phyloP scores from a whole-genome alignment of 192 early-diverging fungal species.

The Ambispora gerdemannii region DNA sequence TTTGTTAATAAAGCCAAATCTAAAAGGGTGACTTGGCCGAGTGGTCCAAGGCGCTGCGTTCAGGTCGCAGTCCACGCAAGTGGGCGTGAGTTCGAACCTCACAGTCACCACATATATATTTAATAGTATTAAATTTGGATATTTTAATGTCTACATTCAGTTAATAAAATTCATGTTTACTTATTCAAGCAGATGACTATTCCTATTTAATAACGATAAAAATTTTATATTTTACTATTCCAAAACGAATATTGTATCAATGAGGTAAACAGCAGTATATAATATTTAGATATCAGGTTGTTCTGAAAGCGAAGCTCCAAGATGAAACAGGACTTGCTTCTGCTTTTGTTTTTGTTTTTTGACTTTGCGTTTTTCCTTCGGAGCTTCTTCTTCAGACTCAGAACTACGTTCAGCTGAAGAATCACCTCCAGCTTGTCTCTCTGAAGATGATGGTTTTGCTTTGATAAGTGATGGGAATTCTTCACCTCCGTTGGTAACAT shows the following conservation, averaged over 20 bases:
- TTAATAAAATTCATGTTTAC: too few species aligned
- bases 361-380: background rate
- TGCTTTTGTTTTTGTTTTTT: conserved; percentile 5
- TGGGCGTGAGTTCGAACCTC: conserved; percentile 34
- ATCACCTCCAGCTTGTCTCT: background rate
- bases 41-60: conserved; percentile 34
- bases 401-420: background rate
- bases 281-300: background rate
- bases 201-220: too few species aligned
- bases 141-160: too few species aligned
- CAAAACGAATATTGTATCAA: too few species aligned
- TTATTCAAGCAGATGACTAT: too few species aligned
- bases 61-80: conserved; percentile 29
- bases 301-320: background rate
- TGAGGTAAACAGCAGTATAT: background rate
- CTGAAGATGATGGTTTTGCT: background rate
- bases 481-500: too few species aligned
- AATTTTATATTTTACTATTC: too few species aligned
- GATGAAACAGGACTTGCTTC: background rate
- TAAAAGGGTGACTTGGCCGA: conserved; percentile 28
- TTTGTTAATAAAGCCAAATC: background rate
- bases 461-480: background rate
- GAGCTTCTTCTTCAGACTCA: background rate
- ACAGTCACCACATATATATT: conserved; percentile 32
- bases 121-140: too few species aligned